Evolutionary conservation across 306 rosid species (phyloP), one percentile per base, ranked within the genome.

Genomic region (Cicer bijugum): DNA sequence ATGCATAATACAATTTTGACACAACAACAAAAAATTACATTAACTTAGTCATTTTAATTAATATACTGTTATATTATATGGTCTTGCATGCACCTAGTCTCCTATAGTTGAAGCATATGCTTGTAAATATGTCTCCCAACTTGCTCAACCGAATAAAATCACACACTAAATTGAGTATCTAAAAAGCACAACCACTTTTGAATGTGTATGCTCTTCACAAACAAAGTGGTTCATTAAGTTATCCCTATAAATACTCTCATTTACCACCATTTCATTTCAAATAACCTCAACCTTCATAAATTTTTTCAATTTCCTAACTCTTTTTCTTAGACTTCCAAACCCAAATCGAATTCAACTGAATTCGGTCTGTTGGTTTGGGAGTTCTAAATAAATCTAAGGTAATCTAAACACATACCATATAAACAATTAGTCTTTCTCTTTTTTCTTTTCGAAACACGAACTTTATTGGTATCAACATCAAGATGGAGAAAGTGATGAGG

Each of bases 401-500:
- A 74, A 75, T 23, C 72, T 39, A 12, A 61, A 12, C 2, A 67
- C 42, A 48, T 12, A 33, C 12, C 12, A 23, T 20, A 51, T 39
- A 12, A 11, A 28, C 63, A 52, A 1, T 56, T 28, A 16, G 11
- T 5, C 6, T 4, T 2, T 44, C 19, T 58, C 35, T 2, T 1
- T 46, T 46, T 33, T 72, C 12, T 23, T 58, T 7, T 55, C 20
- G 56, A 7, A 63, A 37, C 62, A 16, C 14, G 70, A 45, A 61
- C 71, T 65, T 63, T 71, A 73, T 69, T 74, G 63, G 68, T 70
- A 48, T 69, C 39, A 67, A 16, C 1, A 37, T 71, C 62, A 39
- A 43, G 85, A 93, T 91, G 99, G 99, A 95, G 33, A 95, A 88
- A 85, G 96, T 95, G 83, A 74, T 3, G 82, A 84, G 91, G 81